Percentiles rank a stretch among this genome's conserved stretches.
Conservation (phyloP, 75 land plant genomes). For the Pinus albicaulis region DNA sequence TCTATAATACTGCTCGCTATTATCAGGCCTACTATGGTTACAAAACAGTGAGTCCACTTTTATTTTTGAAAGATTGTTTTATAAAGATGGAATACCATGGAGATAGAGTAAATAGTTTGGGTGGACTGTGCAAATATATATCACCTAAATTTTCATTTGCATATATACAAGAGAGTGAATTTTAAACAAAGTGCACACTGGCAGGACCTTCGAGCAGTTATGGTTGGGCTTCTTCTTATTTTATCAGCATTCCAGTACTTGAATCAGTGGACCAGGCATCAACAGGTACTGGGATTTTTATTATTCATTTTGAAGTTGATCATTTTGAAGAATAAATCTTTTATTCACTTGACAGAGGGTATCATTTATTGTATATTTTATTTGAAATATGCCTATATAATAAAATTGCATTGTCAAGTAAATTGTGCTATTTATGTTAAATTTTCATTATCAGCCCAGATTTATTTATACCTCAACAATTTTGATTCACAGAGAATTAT, state of each 20-base stretch:
- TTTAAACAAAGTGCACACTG: background rate
- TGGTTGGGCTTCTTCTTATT: constrained; percentile 78
- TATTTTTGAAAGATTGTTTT: background rate
- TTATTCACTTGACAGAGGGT: background rate
- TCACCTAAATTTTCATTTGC: background rate
- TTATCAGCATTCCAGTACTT: constrained; percentile 90
- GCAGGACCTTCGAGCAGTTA: constrained; percentile 90
- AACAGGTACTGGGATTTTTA: constrained; percentile 55
- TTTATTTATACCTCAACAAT: too few species aligned
- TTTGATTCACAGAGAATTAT: too few species aligned
- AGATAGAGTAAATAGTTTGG: background rate
- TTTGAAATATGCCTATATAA: background rate
- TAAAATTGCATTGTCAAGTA: background rate
- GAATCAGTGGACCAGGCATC: constrained; percentile 81
- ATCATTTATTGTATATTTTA: background rate
- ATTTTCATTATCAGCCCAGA: too few species aligned
- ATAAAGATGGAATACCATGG: constrained; percentile 1
- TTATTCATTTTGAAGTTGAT: background rate
- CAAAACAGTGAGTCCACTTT: constrained; percentile 70
- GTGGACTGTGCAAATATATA: background rate
- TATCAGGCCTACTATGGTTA: constrained; percentile 98
- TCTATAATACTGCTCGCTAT: constrained; percentile 94
- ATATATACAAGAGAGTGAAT: constrained; percentile 4
- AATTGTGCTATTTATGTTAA: background rate
- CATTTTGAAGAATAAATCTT: background rate